Percentiles rank a stretch among this genome's conserved stretches.
These are phyloP conservation scores for Globisporangium takayamanum DNA, from an alignment of 352 stramenopile species.

Conservation along the genomic window DNA sequence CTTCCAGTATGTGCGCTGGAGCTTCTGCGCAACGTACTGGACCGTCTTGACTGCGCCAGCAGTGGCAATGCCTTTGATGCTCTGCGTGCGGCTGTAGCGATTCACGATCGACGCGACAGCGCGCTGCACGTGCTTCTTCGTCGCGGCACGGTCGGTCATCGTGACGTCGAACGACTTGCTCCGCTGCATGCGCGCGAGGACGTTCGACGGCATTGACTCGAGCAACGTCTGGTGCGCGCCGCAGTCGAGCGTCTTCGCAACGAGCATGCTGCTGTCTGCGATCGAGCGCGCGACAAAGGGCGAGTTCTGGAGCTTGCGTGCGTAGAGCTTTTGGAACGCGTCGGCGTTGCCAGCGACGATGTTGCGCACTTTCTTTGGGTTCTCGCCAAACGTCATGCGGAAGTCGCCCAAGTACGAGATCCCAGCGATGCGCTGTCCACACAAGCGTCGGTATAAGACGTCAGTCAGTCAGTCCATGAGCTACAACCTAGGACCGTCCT, in stretches of 20 bases:
- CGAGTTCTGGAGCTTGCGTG: constrained; percentile 60
- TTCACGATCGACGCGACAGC: constrained; percentile 65
- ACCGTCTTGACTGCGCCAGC: constrained; percentile 76
- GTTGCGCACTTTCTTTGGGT: constrained; percentile 88
- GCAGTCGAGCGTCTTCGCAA: constrained; percentile 38
- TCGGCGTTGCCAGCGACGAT: constrained; percentile 85
- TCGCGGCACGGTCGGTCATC: constrained; percentile 23
- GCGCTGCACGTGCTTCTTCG: constrained; percentile 61
- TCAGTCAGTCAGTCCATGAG: neutral
- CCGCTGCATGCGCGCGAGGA: constrained; percentile 28
- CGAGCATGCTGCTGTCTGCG: constrained; percentile 31
- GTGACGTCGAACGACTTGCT: constrained; percentile 21
- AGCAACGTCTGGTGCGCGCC: constrained; percentile 37
- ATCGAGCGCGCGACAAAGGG: constrained; percentile 52
- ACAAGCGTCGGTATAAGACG: too few relatives aligned
- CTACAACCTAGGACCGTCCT: neutral
- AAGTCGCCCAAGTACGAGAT: constrained; percentile 90
- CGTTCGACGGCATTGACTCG: constrained; percentile 42
- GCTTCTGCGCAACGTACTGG: constrained; percentile 76
- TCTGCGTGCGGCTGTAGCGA: constrained; percentile 82
- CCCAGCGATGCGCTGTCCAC: constrained; percentile 86
- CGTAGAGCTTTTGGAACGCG: constrained; percentile 70
- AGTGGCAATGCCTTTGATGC: constrained; percentile 86
- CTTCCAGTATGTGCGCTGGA: constrained; percentile 80
- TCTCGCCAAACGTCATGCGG: constrained; percentile 88